phyloP scores from a whole-genome alignment of 2,329 filamentous ascomycete genomes.

The Neofusicoccum ribis region DNA sequence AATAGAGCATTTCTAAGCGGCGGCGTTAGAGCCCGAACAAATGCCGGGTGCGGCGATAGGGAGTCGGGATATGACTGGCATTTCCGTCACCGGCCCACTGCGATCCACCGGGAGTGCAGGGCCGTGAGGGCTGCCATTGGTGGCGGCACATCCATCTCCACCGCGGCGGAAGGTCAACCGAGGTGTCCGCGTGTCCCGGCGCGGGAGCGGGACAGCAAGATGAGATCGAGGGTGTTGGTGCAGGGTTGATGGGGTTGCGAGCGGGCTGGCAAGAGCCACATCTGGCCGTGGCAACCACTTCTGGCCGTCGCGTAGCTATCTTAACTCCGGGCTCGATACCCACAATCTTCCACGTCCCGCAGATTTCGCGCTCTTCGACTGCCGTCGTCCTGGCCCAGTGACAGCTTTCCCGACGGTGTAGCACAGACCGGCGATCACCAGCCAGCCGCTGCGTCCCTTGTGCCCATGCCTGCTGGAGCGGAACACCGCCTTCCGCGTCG shows the following conservation, averaged over 20 bases:
- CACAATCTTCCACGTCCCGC: too few species aligned
- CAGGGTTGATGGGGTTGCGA: too few species aligned
- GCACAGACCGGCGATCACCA: background rate
- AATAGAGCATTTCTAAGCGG: conserved; percentile 5
- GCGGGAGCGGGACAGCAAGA: too few species aligned
- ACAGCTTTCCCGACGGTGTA: background rate
- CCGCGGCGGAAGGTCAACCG: too few species aligned
- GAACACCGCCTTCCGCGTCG: background rate
- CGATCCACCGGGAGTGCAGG: background rate
- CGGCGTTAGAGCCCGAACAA: conserved; percentile 11
- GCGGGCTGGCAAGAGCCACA: too few species aligned
- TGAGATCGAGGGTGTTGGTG: too few species aligned
- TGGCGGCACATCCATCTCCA: too few species aligned
- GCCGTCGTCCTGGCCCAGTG: background rate
- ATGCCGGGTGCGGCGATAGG: conserved; percentile 11
- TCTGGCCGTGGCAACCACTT: too few species aligned
- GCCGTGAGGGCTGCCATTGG: background rate
- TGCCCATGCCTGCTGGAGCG: background rate
- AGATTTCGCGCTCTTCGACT: background rate
- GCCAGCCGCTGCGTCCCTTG: too few species aligned
- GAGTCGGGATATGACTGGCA: background rate
- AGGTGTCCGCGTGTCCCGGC: too few species aligned
- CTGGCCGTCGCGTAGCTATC: too few species aligned
- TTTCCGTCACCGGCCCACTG: background rate
- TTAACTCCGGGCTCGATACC: too few species aligned